These are phyloP conservation scores for Wakefieldia striispora DNA, from an alignment of 768 basidiomycete species.

Conservation along the genomic window DNA sequence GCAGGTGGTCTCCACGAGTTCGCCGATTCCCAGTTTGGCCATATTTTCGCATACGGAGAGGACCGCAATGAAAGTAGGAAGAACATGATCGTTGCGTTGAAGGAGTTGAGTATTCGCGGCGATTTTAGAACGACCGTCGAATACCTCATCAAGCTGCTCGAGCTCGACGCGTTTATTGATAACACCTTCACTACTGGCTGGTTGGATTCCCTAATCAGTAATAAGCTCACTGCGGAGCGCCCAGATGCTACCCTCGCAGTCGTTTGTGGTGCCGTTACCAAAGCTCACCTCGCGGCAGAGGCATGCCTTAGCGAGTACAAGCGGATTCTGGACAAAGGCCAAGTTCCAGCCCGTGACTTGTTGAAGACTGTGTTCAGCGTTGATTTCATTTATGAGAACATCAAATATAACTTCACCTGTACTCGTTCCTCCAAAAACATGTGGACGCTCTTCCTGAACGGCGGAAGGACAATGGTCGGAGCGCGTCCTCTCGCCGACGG, in stretches of 20 bases:
- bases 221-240: conserved; percentile 94
- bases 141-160: conserved; percentile 96
- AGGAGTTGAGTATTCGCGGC: conserved; percentile 97
- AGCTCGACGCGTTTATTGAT: conserved; percentile 93
- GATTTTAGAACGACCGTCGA: conserved; percentile 99
- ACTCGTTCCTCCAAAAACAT: conserved; percentile 83
- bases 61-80: conserved; percentile 94
- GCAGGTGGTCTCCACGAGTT: conserved; percentile 98
- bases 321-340: conserved; percentile 94
- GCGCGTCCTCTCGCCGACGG: conserved; percentile 93
- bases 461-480: conserved; percentile 88
- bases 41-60: conserved; percentile 98
- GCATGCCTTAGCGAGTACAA: conserved; percentile 92
- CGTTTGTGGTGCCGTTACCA: conserved; percentile 93
- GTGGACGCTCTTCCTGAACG: conserved; percentile 97
- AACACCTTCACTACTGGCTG: conserved; percentile 99
- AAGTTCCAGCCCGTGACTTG: conserved; percentile 91
- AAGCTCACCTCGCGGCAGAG: conserved; percentile 88
- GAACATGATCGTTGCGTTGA: conserved; percentile 99
- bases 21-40: conserved; percentile 98
- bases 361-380: conserved; percentile 95
- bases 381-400: conserved; percentile 97
- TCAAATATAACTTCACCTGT: conserved; percentile 93
- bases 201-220: conserved; percentile 96
- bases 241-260: conserved; percentile 92